Evolutionary conservation across 331 rosid species (phyloP).

Genomic region (Erythrophleum ivorense): DNA sequence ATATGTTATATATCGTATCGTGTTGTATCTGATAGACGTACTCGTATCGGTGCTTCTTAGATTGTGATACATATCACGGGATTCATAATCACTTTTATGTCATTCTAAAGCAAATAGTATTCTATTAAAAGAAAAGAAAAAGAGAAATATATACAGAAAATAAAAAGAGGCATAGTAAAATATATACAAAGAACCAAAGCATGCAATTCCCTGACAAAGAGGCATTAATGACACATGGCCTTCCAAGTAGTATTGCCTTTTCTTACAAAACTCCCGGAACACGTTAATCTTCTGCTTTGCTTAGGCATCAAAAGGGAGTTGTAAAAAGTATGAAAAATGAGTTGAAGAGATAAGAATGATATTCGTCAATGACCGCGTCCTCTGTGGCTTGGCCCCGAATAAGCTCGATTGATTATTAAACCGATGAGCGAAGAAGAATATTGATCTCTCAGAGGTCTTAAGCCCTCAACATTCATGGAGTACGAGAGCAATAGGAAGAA

Average conservation of each 20-base stretch:
- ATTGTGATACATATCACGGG: too few species aligned
- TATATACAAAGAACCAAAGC: background rate
- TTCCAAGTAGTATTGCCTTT: too few species aligned
- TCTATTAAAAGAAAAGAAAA: too few species aligned
- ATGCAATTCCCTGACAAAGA: background rate
- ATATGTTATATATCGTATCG: too few species aligned
- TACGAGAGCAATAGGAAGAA: constrained; percentile 55
- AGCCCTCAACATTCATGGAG: constrained; percentile 54
- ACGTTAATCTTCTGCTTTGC: background rate
- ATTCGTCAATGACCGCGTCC: constrained; percentile 69
- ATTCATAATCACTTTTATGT: background rate
- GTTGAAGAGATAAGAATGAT: background rate
- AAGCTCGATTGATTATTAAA: constrained; percentile 44
- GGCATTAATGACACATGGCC: background rate
- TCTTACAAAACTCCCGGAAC: too few species aligned
- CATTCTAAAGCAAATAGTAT: background rate
- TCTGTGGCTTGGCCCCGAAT: constrained; percentile 70
- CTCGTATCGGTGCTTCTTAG: too few species aligned
- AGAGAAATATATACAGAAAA: background rate
- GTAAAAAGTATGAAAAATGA: background rate
- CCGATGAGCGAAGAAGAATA: constrained; percentile 28
- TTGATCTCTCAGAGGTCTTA: constrained; percentile 55
- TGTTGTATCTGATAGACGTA: too few species aligned
- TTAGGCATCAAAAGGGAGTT: background rate
- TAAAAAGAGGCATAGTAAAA: background rate